phyloP scores from a whole-genome alignment of 2,329 filamentous ascomycete genomes.

The Colletotrichum eleusines region DNA sequence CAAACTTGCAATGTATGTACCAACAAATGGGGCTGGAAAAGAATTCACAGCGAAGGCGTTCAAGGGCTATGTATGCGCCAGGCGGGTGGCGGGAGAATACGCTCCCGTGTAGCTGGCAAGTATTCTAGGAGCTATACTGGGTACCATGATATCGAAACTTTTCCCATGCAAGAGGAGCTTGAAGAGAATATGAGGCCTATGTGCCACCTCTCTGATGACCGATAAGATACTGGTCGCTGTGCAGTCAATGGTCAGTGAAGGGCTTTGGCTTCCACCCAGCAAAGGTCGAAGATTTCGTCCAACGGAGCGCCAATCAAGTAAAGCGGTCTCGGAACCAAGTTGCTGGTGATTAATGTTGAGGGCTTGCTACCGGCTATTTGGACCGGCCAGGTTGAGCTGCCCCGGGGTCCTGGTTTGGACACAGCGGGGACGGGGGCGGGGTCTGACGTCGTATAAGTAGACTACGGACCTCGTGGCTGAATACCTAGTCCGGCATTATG shows the following conservation, averaged over 20 bases:
- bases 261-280: not conserved
- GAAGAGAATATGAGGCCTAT: conserved; percentile 2
- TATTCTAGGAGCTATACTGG: conserved; percentile 1
- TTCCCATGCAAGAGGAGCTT: not conserved
- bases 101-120: not conserved
- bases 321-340: not conserved
- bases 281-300: not conserved
- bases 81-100: conserved; percentile 5
- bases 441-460: conserved; percentile 19
- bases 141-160: conserved; percentile 4
- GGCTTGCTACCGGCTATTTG: not conserved
- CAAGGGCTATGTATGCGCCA: conserved; percentile 21
- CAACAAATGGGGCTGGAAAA: conserved; percentile 38
- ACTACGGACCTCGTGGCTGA: not conserved
- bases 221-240: not conserved
- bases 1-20: conserved; percentile 15
- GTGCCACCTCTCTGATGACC: not conserved
- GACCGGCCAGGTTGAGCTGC: not conserved
- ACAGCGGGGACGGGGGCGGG: conserved; percentile 26
- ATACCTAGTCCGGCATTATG: not conserved
- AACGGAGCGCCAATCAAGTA: not conserved
- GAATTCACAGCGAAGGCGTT: conserved; percentile 40
- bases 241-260: not conserved
- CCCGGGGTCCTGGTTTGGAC: not conserved
- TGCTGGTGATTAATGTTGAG: not conserved